These are phyloP conservation scores for Takashimella tepidaria DNA, from an alignment of 1,284 basidiomycete genomes.

Conservation along the genomic window DNA sequence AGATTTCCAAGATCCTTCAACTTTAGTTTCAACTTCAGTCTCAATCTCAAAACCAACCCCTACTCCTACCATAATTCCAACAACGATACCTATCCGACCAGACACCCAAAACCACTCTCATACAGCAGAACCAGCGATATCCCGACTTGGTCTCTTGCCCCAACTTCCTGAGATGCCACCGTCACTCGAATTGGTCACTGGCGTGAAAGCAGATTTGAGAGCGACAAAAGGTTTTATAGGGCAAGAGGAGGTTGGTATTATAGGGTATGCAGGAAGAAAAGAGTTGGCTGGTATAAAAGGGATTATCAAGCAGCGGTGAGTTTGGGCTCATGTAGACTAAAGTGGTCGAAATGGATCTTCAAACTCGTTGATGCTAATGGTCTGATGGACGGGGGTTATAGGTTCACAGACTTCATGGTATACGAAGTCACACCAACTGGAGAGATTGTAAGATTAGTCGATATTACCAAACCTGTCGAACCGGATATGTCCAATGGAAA, in stretches of 20 bases:
- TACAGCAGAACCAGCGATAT: conserved; percentile 25
- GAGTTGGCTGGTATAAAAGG: conserved; percentile 67
- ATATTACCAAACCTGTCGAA: conserved; percentile 62
- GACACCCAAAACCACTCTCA: neutral
- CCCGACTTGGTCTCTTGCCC: conserved; percentile 35
- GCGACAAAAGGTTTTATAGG: conserved; percentile 50
- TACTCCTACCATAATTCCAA: neutral
- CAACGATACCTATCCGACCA: too few species aligned
- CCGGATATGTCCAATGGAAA: conserved; percentile 28
- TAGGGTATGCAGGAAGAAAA: conserved; percentile 70
- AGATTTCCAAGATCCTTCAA: too few species aligned
- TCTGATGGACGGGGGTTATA: conserved; percentile 36
- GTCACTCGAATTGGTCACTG: conserved; percentile 34
- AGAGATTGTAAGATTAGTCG: conserved; percentile 70
- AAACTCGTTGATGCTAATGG: too few species aligned
- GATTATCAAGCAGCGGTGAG: conserved; percentile 90
- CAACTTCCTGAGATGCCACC: conserved; percentile 30
- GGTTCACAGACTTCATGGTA: conserved; percentile 92
- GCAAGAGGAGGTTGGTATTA: conserved; percentile 85
- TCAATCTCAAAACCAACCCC: neutral
- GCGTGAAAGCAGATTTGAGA: conserved; percentile 26
- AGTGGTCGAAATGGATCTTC: too few species aligned
- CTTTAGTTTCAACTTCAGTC: neutral
- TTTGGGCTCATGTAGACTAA: too few species aligned
- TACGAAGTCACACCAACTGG: conserved; percentile 77